A percentile compares a stretch with the other conserved stretches of the same genome.
These are phyloP conservation scores for Apophysomyces trapeziformis DNA, from an alignment of 371 early-diverging fungal genomes.

Conservation along the genomic window DNA sequence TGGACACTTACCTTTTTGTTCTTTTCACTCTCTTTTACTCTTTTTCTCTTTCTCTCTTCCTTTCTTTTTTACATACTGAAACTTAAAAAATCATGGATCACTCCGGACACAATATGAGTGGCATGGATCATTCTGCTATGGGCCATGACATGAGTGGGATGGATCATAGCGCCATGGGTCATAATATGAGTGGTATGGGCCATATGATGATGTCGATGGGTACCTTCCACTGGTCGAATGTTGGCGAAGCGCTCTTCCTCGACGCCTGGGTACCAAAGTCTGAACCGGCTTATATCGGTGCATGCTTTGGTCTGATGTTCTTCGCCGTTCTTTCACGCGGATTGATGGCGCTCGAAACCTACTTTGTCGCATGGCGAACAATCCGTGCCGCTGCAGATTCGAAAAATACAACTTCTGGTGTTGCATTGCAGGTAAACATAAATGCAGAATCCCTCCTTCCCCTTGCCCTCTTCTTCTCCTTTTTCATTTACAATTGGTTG, in stretches of 20 bases:
- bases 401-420: neutral
- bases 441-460: neutral
- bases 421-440: slow-evolving; percentile 5
- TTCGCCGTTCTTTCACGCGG: slow-evolving; percentile 54
- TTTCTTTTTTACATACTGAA: neutral
- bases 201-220: slow-evolving; percentile 44
- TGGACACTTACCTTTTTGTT: neutral
- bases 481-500: too few relatives aligned
- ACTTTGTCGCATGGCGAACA: slow-evolving; percentile 45
- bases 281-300: slow-evolving; percentile 61
- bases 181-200: slow-evolving; percentile 19
- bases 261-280: slow-evolving; percentile 47
- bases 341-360: slow-evolving; percentile 54
- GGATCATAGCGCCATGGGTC: slow-evolving; percentile 12
- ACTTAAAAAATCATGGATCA: neutral
- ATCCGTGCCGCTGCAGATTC: slow-evolving; percentile 1
- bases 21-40: neutral
- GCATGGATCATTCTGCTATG: slow-evolving; percentile 10
- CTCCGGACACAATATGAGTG: slow-evolving; percentile 2
- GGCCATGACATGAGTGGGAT: slow-evolving; percentile 26
- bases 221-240: slow-evolving; percentile 47
- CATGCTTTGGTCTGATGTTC: slow-evolving; percentile 58
- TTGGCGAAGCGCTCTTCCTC: slow-evolving; percentile 45
- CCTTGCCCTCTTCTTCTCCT: too few relatives aligned
- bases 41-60: neutral